Percentiles rank a stretch among this genome's conserved stretches.
These are phyloP conservation scores for Malus orientalis DNA, from an alignment of 306 rosid genomes.

Conservation along the genomic window DNA sequence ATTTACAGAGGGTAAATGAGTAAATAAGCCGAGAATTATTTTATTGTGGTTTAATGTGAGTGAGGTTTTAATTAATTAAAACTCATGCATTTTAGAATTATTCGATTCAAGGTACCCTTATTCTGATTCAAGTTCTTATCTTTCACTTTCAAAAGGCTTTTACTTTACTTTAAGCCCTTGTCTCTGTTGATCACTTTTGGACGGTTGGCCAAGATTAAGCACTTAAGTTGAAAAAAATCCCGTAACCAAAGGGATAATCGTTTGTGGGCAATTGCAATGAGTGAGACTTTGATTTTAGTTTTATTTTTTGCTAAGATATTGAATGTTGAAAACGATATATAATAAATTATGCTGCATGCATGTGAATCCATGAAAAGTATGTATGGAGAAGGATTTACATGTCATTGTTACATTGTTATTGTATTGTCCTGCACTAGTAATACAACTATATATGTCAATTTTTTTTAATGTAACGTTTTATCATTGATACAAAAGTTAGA, in stretches of 20 bases:
- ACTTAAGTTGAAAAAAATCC: background rate
- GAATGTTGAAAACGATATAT: background rate
- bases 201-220: background rate
- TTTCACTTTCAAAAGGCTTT: background rate
- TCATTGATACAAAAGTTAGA: too few relatives aligned
- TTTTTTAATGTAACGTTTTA: too few relatives aligned
- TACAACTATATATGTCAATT: too few relatives aligned
- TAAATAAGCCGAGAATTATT: background rate
- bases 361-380: background rate
- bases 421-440: too few relatives aligned
- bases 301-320: background rate
- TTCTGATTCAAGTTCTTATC: background rate
- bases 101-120: background rate
- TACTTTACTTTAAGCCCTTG: background rate
- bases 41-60: too few relatives aligned
- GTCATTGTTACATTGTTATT: too few relatives aligned
- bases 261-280: background rate
- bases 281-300: background rate
- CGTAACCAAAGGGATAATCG: background rate
- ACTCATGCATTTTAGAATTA: too few relatives aligned
- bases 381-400: too few relatives aligned
- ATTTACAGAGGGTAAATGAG: too few relatives aligned
- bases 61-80: background rate
- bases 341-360: background rate
- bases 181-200: background rate